Evolutionary conservation across 83 land plant species (phyloP), one percentile per base, ranked within the genome.

Genomic region (Diphasiastrum complanatum): DNA sequence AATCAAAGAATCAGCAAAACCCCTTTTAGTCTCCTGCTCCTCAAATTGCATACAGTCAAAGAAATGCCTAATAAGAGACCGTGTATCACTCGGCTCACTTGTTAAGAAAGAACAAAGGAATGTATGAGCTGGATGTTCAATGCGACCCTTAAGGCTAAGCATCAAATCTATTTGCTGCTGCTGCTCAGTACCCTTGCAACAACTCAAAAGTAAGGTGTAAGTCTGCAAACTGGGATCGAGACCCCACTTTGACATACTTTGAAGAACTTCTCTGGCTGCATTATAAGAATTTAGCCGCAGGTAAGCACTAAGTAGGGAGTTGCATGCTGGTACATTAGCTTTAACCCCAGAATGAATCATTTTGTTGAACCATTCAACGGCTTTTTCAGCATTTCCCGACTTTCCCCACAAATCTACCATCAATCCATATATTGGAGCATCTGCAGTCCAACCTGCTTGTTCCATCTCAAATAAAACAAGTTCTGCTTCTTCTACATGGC

Each of bases 351-450:
- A 86, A 61, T 82, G 73, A 20, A 95, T 77, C 99, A 95, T 95
- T 10, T 75, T 47, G 27, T 72, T 78, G 52, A 86, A 95, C 99
- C 97, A 95, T 16, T 45, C 69, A 61, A 74, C 54, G 16, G 97
- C 93, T 72, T 74, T 86, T 1, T 80, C 79, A 25, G 81, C 83
- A 73, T 89, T 86, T 4, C 99, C 99, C n/a, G 83, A 68, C 61
- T 84, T 89, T 1, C 97, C 99, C 99, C 99, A 95, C 70, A 89
- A 68, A 53, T 95, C 92, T 1, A 95, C 89, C 56, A 95, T 27
- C 32, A 84, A 79, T 20, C 99, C 99, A 76, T 81, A 95, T 4
- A 84, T 88, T 3, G 85, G 89, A 33, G 79, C 85, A 76, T 89
- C 97, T 12, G 97, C 89, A 12, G 71, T 68, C 86, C 86, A 86